Evolutionary conservation across 2,329 filamentous ascomycete species (phyloP).

Genomic region (Hypomyces rosellus): DNA sequence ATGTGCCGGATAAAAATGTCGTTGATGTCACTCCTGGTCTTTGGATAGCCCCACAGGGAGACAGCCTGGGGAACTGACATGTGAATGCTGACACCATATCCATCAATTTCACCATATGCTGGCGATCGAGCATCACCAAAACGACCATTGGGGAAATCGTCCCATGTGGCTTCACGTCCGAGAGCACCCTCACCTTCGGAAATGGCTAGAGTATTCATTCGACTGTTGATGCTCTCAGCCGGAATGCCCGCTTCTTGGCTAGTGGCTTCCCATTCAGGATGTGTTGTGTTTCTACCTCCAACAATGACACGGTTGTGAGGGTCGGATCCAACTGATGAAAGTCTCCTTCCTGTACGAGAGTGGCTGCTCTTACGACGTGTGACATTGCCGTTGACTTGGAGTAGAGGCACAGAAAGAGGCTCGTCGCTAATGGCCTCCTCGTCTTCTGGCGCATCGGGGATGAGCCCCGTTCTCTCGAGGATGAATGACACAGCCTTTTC

Average conservation of each 20-base stretch:
- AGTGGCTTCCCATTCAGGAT: conserved; percentile 63
- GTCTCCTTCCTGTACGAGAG: conserved; percentile 48
- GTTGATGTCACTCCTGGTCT: conserved; percentile 64
- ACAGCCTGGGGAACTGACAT: conserved; percentile 81
- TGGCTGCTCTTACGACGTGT: conserved; percentile 27
- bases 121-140: conserved; percentile 92
- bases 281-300: conserved; percentile 52
- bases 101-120: conserved; percentile 93
- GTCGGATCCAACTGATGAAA: conserved; percentile 75
- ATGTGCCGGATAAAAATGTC: conserved; percentile 76
- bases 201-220: conserved; percentile 83
- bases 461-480: conserved; percentile 76
- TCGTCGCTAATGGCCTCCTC: conserved; percentile 48
- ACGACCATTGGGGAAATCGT: conserved; percentile 93
- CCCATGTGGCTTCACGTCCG: conserved; percentile 94
- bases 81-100: conserved; percentile 95
- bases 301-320: conserved; percentile 86
- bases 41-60: conserved; percentile 77
- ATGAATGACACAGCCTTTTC: conserved; percentile 96
- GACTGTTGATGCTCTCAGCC: conserved; percentile 64
- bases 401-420: conserved; percentile 19
- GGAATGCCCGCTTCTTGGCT: conserved; percentile 74
- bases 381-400: conserved; percentile 44
- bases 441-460: conserved; percentile 55
- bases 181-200: conserved; percentile 87